Conservation (phyloP, 345 rosid species). For the Eucalyptus cloeziana region DNA sequence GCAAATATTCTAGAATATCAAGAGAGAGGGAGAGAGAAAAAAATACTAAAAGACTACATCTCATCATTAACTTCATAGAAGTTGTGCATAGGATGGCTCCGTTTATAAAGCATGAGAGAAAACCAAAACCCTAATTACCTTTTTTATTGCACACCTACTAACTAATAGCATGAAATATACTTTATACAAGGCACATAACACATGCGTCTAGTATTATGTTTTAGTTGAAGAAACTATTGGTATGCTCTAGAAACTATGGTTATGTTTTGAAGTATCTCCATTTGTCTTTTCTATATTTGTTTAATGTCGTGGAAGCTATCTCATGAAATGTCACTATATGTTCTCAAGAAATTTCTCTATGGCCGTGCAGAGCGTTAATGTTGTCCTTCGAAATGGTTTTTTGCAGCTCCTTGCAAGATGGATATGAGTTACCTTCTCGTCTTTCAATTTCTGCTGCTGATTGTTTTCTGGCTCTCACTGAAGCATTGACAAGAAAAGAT, state of each 20-base stretch:
- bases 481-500: conserved; percentile 54
- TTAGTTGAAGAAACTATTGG: not conserved
- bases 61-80: not conserved
- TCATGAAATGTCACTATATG: not conserved
- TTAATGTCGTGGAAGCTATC: not conserved
- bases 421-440: conserved; percentile 80
- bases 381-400: not conserved
- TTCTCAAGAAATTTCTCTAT: not conserved
- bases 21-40: not conserved
- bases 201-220: not conserved
- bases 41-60: not conserved
- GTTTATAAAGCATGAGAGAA: not conserved
- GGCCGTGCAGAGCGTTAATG: not conserved
- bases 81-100: not conserved
- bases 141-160: not conserved
- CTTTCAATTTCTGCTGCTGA: conserved; percentile 87
- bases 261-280: not conserved
- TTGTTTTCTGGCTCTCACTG: conserved; percentile 60
- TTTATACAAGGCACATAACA: not conserved
- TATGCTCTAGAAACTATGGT: not conserved
- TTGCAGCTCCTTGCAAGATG: conserved; percentile 56
- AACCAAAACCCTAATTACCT: not conserved
- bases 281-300: not conserved
- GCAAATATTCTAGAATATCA: not conserved
- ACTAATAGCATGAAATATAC: not conserved